phyloP scores from a whole-genome alignment of 208 protist species.

The Crithidia expoeki region DNA sequence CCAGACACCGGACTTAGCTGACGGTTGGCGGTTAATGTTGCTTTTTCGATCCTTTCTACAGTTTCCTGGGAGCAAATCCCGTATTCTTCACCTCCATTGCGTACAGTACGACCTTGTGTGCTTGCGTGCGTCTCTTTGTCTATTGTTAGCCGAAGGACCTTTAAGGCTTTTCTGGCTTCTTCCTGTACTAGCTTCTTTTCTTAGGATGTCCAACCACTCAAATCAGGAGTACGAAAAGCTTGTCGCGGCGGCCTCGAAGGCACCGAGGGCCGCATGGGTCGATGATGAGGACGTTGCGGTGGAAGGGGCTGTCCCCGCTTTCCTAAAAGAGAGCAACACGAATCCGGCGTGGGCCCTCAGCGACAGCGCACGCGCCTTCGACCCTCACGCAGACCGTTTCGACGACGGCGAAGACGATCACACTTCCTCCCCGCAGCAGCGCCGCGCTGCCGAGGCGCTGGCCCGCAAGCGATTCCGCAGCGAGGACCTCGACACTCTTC shows the following conservation, averaged over 20 bases:
- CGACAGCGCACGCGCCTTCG: conserved; percentile 26
- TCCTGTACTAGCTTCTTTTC: not conserved
- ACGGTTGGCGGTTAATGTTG: too few species aligned
- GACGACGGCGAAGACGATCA: not conserved
- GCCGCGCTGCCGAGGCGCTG: conserved; percentile 18
- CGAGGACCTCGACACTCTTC: conserved; percentile 73
- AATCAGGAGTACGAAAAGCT: not conserved
- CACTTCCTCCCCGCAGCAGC: not conserved
- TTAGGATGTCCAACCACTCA: conserved; percentile 23
- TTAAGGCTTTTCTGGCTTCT: not conserved
- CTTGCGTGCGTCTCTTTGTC: not conserved
- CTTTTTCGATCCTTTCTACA: too few species aligned
- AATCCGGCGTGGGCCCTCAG: conserved; percentile 68
- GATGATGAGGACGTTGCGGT: conserved; percentile 61
- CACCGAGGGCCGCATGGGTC: conserved; percentile 52
- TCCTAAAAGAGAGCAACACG: conserved; percentile 44
- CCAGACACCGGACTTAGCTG: too few species aligned
- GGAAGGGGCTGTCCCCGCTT: conserved; percentile 38
- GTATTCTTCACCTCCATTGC: too few species aligned
- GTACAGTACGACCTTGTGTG: not conserved
- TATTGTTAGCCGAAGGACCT: not conserved
- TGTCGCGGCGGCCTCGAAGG: not conserved
- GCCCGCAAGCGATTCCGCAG: conserved; percentile 72
- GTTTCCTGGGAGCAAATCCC: too few species aligned
- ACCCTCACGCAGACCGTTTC: conserved; percentile 4